These are phyloP conservation scores for Phyllosticta citribraziliensis DNA, from an alignment of 2,329 filamentous ascomycete genomes.

Conservation along the genomic window DNA sequence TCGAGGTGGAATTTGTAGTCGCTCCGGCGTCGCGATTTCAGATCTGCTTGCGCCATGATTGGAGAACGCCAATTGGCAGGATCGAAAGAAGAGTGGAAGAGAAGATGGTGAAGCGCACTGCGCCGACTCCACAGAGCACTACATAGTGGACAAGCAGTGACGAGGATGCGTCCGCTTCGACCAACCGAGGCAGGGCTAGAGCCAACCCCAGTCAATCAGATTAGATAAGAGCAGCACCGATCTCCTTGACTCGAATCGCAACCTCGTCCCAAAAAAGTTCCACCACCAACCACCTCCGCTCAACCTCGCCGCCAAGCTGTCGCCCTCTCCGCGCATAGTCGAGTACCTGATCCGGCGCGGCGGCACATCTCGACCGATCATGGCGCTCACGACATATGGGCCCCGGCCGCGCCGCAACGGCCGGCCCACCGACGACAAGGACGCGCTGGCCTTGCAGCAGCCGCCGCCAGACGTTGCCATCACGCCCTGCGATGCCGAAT, in stretches of 20 bases:
- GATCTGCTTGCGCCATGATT: conserved; percentile 7
- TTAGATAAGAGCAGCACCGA: not conserved
- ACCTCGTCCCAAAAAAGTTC: conserved; percentile 3
- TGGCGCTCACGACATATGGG: conserved; percentile 32
- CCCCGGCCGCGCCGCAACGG: conserved; percentile 18
- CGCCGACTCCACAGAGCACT: not conserved
- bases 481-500: conserved; percentile 48
- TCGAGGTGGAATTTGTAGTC: conserved; percentile 75
- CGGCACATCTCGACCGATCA: conserved; percentile 28
- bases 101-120: not conserved
- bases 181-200: not conserved
- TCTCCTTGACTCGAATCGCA: not conserved
- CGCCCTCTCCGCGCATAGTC: conserved; percentile 42
- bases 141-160: not conserved
- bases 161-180: not conserved
- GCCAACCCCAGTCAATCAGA: not conserved
- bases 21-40: conserved; percentile 52
- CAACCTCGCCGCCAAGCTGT: conserved; percentile 23
- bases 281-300: not conserved
- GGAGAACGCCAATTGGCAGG: too few species aligned
- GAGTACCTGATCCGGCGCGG: conserved; percentile 43
- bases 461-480: conserved; percentile 40
- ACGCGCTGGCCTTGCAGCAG: conserved; percentile 26
- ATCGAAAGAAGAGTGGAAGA: too few species aligned
- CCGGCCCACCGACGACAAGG: conserved; percentile 2